These are phyloP conservation scores for Nemania sp. DNA, from an alignment of 2,329 filamentous ascomycete species.

Conservation along the genomic window DNA sequence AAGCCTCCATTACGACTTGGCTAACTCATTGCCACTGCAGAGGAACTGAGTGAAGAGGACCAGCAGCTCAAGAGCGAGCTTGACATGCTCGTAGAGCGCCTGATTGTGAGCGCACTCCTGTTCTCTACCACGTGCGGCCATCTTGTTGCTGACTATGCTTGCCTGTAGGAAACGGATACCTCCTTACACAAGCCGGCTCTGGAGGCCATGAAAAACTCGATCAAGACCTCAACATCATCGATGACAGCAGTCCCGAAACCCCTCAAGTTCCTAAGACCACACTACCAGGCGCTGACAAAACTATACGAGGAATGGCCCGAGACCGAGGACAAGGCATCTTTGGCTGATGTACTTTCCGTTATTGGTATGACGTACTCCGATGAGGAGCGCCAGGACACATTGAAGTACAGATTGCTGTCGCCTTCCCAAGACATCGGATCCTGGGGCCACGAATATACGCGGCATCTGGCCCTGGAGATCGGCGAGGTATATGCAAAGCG, in stretches of 20 bases:
- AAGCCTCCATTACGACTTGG: constrained; percentile 40
- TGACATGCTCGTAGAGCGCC: constrained; percentile 95
- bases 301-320: constrained; percentile 90
- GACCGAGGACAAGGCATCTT: constrained; percentile 85
- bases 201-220: constrained; percentile 97
- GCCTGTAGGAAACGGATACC: constrained; percentile 80
- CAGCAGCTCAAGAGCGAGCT: constrained; percentile 98
- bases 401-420: constrained; percentile 93
- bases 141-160: constrained; percentile 29
- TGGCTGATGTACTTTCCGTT: constrained; percentile 96
- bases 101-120: constrained; percentile 72
- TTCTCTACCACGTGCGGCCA: not conserved
- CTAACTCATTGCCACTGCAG: constrained; percentile 63
- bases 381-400: constrained; percentile 92
- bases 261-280: constrained; percentile 95
- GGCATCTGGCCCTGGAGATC: constrained; percentile 94
- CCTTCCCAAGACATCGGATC: constrained; percentile 93
- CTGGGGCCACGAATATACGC: constrained; percentile 98
- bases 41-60: constrained; percentile 97
- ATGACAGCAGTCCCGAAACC: constrained; percentile 99
- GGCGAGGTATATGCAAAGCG: constrained; percentile 93
- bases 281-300: constrained; percentile 90
- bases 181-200: constrained; percentile 91
- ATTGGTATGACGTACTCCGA: constrained; percentile 99
- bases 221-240: constrained; percentile 98